Evolutionary conservation across 73 alveolate species (phyloP), one percentile per base, ranked within the genome.

Genomic region (Uronychia setigera): DNA sequence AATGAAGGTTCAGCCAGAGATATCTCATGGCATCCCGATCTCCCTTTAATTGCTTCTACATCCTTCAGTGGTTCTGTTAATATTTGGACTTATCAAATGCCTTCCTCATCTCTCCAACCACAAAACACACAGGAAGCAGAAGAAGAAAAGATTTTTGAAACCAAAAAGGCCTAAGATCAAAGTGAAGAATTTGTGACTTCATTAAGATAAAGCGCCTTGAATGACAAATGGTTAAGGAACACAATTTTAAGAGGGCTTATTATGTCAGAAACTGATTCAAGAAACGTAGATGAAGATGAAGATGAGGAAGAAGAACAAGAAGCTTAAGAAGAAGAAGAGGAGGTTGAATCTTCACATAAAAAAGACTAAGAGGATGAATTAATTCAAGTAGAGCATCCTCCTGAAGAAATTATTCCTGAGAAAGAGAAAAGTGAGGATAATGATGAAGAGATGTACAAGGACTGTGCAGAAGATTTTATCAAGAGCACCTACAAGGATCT

Each of bases 1-100:
- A 33, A 67, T 26, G 32, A 67, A 58, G 79, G 30, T 0, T 76
- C 76, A 58, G 89, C 87, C 28, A 90, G 98, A 79, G 98, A 94
- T 83, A 87, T 93, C 1, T 87, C 97, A 31, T 94, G 98, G 97
- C 98, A 94, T 46, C 98, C 98, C 0, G 32, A 86, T 31, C 74
- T 74, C 35, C 97, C 97, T 19, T 57, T 85, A 33, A 32, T 90
- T 0, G 93, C 95, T 27, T 81, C 97, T 0, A 89, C 97, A 30
- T 46, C 67, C 67, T 46, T 46, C 67, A 46, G 67, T 46, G 67
- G 67, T 11, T 46, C 67, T 46, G 19, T 46, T 11, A 46, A 46
- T 19, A 46, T 46, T 19, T 46, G 67, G 67, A 46, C 67, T 19
- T 46, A 46, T 19, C 67, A 46, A 67, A 29, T 11, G 80, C 11